phyloP scores from a whole-genome alignment of 2,329 filamentous ascomycete genomes.

The Xylaria hypoxylon region DNA sequence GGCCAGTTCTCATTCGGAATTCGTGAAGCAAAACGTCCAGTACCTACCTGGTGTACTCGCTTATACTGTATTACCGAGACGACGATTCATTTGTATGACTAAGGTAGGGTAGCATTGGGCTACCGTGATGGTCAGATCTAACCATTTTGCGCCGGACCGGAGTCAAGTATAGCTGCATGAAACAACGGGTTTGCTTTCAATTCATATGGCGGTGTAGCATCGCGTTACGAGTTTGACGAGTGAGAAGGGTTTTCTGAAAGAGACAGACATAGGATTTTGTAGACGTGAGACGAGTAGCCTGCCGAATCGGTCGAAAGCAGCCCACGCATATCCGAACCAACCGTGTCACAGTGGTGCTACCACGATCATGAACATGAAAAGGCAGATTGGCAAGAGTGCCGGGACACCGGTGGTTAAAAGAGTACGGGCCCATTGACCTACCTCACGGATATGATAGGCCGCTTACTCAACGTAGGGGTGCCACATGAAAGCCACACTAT shows the following conservation, averaged over 20 bases:
- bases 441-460: slow-evolving; percentile 28
- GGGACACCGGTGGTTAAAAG: slow-evolving; percentile 28
- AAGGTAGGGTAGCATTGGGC: slow-evolving; percentile 39
- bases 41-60: slow-evolving; percentile 5
- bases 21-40: slow-evolving; percentile 8
- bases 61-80: slow-evolving; percentile 8
- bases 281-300: slow-evolving; percentile 26
- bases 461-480: slow-evolving; percentile 17
- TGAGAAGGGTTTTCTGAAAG: not conserved
- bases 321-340: slow-evolving; percentile 10
- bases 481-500: slow-evolving; percentile 25
- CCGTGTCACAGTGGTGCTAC: slow-evolving; percentile 24
- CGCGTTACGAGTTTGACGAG: slow-evolving; percentile 18
- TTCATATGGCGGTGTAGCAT: slow-evolving; percentile 38
- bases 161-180: slow-evolving; percentile 35
- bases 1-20: slow-evolving; percentile 9
- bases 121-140: slow-evolving; percentile 36
- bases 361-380: slow-evolving; percentile 3
- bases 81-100: slow-evolving; percentile 26
- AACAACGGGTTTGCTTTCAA: slow-evolving; percentile 33
- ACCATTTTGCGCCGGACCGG: slow-evolving; percentile 35
- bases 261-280: slow-evolving; percentile 4
- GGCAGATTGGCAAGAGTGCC: slow-evolving; percentile 16
- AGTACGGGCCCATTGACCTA: slow-evolving; percentile 10
- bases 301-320: slow-evolving; percentile 23